These are phyloP conservation scores for Triadica sebifera DNA, from an alignment of 345 rosid species.

Conservation along the genomic window DNA sequence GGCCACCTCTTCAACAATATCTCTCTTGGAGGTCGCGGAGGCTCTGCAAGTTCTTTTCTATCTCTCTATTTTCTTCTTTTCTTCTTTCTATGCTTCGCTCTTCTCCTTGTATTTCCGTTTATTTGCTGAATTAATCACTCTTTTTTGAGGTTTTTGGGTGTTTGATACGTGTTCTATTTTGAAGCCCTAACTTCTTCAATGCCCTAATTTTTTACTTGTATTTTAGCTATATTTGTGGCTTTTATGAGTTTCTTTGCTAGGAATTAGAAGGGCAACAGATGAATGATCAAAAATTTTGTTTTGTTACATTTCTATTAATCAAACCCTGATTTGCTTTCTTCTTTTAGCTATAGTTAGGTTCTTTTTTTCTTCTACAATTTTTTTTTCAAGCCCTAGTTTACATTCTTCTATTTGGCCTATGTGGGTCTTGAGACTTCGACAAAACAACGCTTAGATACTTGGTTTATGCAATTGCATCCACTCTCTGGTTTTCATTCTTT, in stretches of 20 bases:
- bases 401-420: background rate
- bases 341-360: background rate
- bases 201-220: background rate
- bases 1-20: conserved; percentile 75
- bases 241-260: background rate
- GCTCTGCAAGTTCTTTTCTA: conserved; percentile 43
- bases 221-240: background rate
- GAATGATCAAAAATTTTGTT: too few species aligned
- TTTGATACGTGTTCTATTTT: background rate
- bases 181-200: background rate
- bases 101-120: background rate
- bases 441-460: background rate
- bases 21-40: conserved; percentile 85
- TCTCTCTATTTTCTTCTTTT: background rate
- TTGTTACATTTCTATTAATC: too few species aligned
- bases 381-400: background rate
- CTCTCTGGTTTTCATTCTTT: background rate
- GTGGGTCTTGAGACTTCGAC: background rate
- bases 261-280: background rate
- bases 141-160: background rate
- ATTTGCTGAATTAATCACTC: background rate
- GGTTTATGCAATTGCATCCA: background rate
- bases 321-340: background rate
- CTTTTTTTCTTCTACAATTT: background rate
- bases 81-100: background rate